Percentiles rank a stretch among this genome's conserved stretches.
phyloP scores from a whole-genome alignment of 306 rosid species.

The Aeschynomene evenia region DNA sequence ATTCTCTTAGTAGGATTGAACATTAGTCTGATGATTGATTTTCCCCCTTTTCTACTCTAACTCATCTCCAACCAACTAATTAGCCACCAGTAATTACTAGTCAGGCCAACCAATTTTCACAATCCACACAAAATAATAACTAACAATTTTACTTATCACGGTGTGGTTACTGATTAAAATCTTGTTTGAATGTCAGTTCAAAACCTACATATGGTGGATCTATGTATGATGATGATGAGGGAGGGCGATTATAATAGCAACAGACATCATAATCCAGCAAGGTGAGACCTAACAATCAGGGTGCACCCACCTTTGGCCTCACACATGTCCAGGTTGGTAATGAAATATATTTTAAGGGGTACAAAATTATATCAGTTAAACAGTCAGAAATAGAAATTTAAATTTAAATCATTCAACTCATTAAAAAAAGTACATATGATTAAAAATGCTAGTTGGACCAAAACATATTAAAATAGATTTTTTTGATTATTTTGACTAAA shows the following conservation, averaged over 20 bases:
- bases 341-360: too few species aligned
- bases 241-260: slow-evolving; percentile 16
- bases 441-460: too few species aligned
- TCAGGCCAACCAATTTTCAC: slow-evolving; percentile 6
- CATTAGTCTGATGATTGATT: neutral
- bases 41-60: neutral
- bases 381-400: too few species aligned
- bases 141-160: neutral
- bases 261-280: slow-evolving; percentile 19
- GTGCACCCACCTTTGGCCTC: slow-evolving; percentile 40
- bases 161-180: slow-evolving; percentile 15
- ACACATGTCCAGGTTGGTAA: slow-evolving; percentile 44
- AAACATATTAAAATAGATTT: too few species aligned
- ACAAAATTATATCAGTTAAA: too few species aligned
- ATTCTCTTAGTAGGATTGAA: neutral
- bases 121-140: neutral
- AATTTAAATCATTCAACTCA: too few species aligned
- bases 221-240: slow-evolving; percentile 15
- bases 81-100: neutral
- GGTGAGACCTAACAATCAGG: slow-evolving; percentile 25
- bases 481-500: too few species aligned
- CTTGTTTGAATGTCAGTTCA: neutral
- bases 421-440: too few species aligned
- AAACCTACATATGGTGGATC: slow-evolving; percentile 11
- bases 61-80: slow-evolving; percentile 8